Conservation (phyloP, 2,329 filamentous ascomycete species). For the Phyllosticta citriasiana region DNA sequence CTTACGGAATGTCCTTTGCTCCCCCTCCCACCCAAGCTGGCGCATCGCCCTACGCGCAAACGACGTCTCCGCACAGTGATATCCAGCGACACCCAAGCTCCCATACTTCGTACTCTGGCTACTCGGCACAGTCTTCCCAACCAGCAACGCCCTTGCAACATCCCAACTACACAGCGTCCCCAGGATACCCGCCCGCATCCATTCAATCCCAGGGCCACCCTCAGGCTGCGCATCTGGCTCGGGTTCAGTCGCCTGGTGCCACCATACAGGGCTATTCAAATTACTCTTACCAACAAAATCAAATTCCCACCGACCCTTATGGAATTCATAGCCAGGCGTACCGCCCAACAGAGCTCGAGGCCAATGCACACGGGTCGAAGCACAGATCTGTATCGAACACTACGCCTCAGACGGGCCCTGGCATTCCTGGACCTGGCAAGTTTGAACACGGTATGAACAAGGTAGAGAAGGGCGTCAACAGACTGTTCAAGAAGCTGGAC, state of each 20-base stretch:
- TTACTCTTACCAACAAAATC: conserved; percentile 34
- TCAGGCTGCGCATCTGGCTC: conserved; percentile 22
- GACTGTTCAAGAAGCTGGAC: conserved; percentile 69
- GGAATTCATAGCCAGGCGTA: conserved; percentile 60
- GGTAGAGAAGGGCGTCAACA: conserved; percentile 59
- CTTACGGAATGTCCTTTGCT: conserved; percentile 25
- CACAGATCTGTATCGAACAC: conserved; percentile 16
- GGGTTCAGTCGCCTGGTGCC: conserved; percentile 31
- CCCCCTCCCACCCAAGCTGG: conserved; percentile 22
- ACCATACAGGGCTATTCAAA: conserved; percentile 46
- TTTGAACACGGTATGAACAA: conserved; percentile 57
- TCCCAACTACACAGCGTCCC: conserved; percentile 27
- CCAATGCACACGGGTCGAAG: conserved; percentile 26
- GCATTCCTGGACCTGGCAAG: conserved; percentile 34
- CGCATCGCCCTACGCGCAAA: conserved; percentile 17
- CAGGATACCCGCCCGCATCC: conserved; percentile 17
- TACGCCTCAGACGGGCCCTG: conserved; percentile 7
- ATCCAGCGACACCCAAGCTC: conserved; percentile 23
- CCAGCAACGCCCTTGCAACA: conserved; percentile 14
- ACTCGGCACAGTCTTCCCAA: not conserved
- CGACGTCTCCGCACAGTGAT: conserved; percentile 16
- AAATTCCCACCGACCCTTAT: conserved; percentile 32
- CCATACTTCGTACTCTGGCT: conserved; percentile 14
- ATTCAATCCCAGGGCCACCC: conserved; percentile 15
- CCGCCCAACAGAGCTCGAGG: conserved; percentile 55